A percentile compares a stretch with the other conserved stretches of the same genome.
Conservation (phyloP, 352 stramenopile genomes). For the Phytophthora idaei region DNA sequence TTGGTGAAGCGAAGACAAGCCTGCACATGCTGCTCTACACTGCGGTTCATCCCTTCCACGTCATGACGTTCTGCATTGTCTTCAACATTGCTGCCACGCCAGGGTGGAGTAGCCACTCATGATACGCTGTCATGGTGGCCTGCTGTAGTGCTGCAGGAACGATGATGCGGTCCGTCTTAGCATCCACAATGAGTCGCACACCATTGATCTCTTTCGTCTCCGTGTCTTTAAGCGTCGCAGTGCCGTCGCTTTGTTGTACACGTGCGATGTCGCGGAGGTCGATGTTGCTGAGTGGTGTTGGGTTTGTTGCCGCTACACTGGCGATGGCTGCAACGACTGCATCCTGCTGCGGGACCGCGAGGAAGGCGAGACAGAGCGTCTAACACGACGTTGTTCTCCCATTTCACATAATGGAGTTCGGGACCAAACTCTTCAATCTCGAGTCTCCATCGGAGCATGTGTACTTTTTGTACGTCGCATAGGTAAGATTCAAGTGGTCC, state of each 20-base stretch:
- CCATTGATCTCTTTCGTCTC: neutral
- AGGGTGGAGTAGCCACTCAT: slow-evolving; percentile 10
- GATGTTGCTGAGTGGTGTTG: too few species aligned
- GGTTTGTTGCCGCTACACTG: too few species aligned
- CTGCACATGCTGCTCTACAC: neutral
- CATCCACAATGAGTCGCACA: neutral
- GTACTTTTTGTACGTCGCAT: slow-evolving; percentile 9
- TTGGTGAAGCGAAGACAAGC: neutral
- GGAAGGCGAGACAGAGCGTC: slow-evolving; percentile 1
- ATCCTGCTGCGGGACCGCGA: neutral
- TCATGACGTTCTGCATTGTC: slow-evolving; percentile 13
- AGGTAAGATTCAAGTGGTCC: slow-evolving; percentile 12
- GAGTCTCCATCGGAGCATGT: slow-evolving; percentile 9
- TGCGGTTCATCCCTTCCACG: neutral
- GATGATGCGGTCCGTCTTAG: neutral
- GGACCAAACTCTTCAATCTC: slow-evolving; percentile 12
- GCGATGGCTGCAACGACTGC: neutral
- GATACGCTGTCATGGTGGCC: neutral
- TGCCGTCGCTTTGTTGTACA: too few species aligned
- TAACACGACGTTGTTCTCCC: neutral
- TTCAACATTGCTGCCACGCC: neutral
- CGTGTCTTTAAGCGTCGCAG: too few species aligned
- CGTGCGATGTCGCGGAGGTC: too few species aligned
- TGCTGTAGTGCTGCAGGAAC: neutral
- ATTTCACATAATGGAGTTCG: slow-evolving; percentile 1